These are phyloP conservation scores for Gossypium gossypioides DNA, from an alignment of 441 rosid genomes.

Conservation along the genomic window DNA sequence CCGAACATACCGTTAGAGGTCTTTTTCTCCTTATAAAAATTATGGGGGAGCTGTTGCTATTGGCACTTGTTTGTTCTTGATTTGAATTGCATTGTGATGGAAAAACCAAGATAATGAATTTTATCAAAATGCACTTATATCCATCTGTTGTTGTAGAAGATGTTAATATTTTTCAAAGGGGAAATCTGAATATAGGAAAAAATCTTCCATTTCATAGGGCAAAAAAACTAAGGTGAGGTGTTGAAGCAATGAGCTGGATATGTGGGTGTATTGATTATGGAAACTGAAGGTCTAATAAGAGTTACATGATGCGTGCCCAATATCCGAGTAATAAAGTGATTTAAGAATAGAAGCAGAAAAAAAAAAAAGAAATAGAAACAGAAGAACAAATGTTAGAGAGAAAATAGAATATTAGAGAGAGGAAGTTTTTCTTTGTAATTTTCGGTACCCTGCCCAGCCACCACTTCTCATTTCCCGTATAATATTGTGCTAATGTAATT, in stretches of 20 bases:
- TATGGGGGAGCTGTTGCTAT: neutral
- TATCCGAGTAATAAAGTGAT: too few relatives aligned
- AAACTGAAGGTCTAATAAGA: neutral
- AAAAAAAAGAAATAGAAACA: too few relatives aligned
- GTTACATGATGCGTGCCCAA: too few relatives aligned
- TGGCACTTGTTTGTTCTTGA: neutral
- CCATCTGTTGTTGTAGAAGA: neutral
- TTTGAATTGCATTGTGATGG: neutral
- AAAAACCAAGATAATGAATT: neutral
- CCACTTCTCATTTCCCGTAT: too few relatives aligned
- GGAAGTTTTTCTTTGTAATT: too few relatives aligned
- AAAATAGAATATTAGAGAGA: too few relatives aligned
- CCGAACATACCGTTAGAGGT: neutral
- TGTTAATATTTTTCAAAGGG: neutral
- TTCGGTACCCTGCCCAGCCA: too few relatives aligned
- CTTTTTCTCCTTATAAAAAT: too few relatives aligned
- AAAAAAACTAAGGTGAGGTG: constrained; percentile 18
- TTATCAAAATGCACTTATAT: neutral
- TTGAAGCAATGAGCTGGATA: constrained; percentile 25
- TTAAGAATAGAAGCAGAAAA: too few relatives aligned
- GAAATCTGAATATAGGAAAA: constrained; percentile 2
- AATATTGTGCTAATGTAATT: too few relatives aligned
- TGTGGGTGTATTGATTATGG: neutral
- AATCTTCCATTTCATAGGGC: constrained; percentile 24
- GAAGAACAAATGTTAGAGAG: too few relatives aligned